phyloP scores from a whole-genome alignment of 805 yeast genomes.

The Wickerhamomyces xylosicus region DNA sequence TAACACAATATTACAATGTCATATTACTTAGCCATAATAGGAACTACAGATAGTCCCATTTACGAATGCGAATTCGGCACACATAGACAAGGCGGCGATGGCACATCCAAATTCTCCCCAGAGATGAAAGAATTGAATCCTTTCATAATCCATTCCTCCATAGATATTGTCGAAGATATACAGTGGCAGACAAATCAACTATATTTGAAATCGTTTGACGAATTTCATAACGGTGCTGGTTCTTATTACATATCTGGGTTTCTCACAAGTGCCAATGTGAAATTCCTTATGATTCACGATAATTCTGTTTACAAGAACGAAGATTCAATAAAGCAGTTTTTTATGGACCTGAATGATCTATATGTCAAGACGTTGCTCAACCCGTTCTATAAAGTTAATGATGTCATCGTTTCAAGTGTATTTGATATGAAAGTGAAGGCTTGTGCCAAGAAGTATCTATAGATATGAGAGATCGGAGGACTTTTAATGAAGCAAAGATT shows the following conservation, averaged over 20 bases:
- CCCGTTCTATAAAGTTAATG: constrained; percentile 77
- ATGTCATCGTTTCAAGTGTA: constrained; percentile 59
- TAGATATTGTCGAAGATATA: constrained; percentile 84
- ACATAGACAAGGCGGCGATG: constrained; percentile 56
- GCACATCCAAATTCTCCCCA: constrained; percentile 42
- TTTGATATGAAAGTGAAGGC: constrained; percentile 69
- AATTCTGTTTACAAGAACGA: constrained; percentile 32
- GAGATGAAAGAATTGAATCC: constrained; percentile 77
- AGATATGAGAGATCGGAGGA: no score
- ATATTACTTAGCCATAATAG: constrained; percentile 83
- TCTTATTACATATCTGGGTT: constrained; percentile 71
- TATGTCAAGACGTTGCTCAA: constrained; percentile 77
- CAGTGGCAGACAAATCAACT: constrained; percentile 68
- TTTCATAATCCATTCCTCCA: constrained; percentile 76
- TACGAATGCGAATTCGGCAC: constrained; percentile 85
- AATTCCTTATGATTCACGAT: constrained; percentile 65
- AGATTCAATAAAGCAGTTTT: constrained; percentile 71
- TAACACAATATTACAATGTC: constrained; percentile 36
- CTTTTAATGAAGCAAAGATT: no score
- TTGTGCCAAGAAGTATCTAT: constrained; percentile 70
- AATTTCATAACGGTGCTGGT: constrained; percentile 82
- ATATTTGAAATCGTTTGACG: constrained; percentile 72
- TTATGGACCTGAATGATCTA: constrained; percentile 75
- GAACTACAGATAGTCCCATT: constrained; percentile 75
- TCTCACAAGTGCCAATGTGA: constrained; percentile 80